A percentile compares a stretch with the other conserved stretches of the same genome.
Evolutionary conservation across 2,329 filamentous ascomycete species (phyloP).

Genomic region (Arthrinium phaeospermum): DNA sequence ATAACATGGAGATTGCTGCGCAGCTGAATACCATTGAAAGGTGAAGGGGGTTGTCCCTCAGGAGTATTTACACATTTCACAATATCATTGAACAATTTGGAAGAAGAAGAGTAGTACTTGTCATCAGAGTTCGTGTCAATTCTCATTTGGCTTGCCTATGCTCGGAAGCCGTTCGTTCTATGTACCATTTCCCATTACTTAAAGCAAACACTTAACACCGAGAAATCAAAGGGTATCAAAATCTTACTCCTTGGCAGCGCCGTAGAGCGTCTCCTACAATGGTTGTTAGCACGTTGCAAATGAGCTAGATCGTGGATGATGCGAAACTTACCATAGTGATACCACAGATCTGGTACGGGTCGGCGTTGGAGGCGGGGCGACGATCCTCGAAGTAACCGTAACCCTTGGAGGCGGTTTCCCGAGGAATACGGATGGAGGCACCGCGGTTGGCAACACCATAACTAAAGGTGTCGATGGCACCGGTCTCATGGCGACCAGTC

Average conservation of each 20-base stretch:
- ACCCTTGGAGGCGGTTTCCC: constrained; percentile 82
- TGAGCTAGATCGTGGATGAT: background rate
- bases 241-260: constrained; percentile 21
- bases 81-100: background rate
- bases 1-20: background rate
- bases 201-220: constrained; percentile 19
- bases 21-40: background rate
- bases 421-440: constrained; percentile 89
- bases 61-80: background rate
- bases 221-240: constrained; percentile 22
- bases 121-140: constrained; percentile 19
- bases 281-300: background rate
- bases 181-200: constrained; percentile 19
- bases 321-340: constrained; percentile 19
- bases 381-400: constrained; percentile 94
- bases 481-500: constrained; percentile 93
- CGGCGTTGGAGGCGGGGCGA: constrained; percentile 61
- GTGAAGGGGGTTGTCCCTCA: background rate
- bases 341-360: constrained; percentile 21
- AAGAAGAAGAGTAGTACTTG: background rate
- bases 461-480: constrained; percentile 89
- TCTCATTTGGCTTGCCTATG: constrained; percentile 16
- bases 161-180: constrained; percentile 18
- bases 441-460: constrained; percentile 97
- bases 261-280: constrained; percentile 20